Evolutionary conservation across 2,329 filamentous ascomycete species (phyloP), one percentile per base, ranked within the genome.

Genomic region (Paecilomyces sp.): DNA sequence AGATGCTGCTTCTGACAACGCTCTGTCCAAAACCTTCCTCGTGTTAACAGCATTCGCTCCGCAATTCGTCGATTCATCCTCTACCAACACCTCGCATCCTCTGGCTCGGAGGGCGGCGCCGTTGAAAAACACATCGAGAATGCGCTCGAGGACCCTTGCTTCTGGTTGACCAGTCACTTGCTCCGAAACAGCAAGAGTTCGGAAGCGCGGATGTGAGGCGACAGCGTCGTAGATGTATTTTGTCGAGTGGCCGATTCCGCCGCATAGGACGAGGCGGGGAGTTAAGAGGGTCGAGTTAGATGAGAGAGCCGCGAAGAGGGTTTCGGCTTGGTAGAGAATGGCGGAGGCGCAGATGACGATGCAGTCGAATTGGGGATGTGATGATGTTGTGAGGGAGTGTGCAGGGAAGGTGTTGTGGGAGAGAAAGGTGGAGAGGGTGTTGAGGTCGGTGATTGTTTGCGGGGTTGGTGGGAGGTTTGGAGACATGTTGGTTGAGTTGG

Each of bases 231-330:
- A 79, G 4, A 81, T 68, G 15, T 74, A 70, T 12, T 69, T 60
- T 4, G 78, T 81, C 0, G 77, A 79, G 62, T 81, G 78, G 2
- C 78, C 78, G 24, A 78, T 75, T 8, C 79, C 78, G 18, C 78
- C 79, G 54, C 76, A 79, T 0, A 80, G 66, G 1, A 80, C 73
- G 2, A 80, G 60, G 2, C 66, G 72, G 57, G 68, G 71, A 2
- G 74, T 69, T 6, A 28, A 3, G 25, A 75, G 58, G 4, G 58
- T 31, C 1, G 75, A 72, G 3, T 62, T 65, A 9, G 57, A 31
- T 61, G 73, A 60, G 3, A 79, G 65, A 3, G 65, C 61, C 8
- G 57, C 52, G 64, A 79, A 79, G 28, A 79, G 64, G 1, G 56
- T 34, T 18, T 74, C 70, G 8, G 76, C 73, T 54, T 68, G 66